Conservation (phyloP, 768 basidiomycete species). For the Amanita polypyramis region DNA sequence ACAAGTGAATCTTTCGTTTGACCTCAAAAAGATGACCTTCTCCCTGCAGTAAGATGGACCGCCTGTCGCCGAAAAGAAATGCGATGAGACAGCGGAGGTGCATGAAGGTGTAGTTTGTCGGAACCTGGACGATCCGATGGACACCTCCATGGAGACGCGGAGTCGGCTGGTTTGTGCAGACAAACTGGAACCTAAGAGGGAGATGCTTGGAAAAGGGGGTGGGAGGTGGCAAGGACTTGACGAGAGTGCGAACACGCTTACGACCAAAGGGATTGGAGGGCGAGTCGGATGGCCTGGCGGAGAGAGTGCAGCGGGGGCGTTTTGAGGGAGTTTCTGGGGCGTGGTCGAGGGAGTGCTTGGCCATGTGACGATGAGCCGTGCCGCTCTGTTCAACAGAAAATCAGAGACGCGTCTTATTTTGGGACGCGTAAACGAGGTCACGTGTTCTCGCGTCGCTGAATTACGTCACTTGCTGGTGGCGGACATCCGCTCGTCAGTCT, state of each 20-base stretch:
- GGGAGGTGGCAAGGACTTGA: constrained; percentile 27
- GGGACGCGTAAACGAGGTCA: not conserved
- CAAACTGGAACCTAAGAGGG: constrained; percentile 52
- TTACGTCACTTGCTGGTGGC: no score
- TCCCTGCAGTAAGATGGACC: constrained; percentile 12
- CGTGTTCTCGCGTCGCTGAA: not conserved
- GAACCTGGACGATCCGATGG: constrained; percentile 59
- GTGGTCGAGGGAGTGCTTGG: not conserved
- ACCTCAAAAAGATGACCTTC: constrained; percentile 54
- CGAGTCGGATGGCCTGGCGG: constrained; percentile 43
- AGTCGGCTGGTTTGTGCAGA: constrained; percentile 21
- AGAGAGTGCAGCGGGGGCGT: constrained; percentile 10
- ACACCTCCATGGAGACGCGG: constrained; percentile 34
- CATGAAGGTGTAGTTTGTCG: constrained; percentile 57
- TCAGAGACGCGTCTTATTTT: not conserved
- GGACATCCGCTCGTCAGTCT: no score
- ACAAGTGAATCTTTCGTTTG: constrained; percentile 34
- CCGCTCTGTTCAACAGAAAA: no score
- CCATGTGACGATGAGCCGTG: not conserved
- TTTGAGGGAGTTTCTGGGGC: not conserved
- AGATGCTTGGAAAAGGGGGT: constrained; percentile 52
- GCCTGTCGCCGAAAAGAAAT: constrained; percentile 41
- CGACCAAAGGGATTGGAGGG: constrained; percentile 64
- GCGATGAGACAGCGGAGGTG: constrained; percentile 53
- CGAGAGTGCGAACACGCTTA: constrained; percentile 30